phyloP scores from a whole-genome alignment of 805 yeast species.

The Saccharomycopsis babjevae region DNA sequence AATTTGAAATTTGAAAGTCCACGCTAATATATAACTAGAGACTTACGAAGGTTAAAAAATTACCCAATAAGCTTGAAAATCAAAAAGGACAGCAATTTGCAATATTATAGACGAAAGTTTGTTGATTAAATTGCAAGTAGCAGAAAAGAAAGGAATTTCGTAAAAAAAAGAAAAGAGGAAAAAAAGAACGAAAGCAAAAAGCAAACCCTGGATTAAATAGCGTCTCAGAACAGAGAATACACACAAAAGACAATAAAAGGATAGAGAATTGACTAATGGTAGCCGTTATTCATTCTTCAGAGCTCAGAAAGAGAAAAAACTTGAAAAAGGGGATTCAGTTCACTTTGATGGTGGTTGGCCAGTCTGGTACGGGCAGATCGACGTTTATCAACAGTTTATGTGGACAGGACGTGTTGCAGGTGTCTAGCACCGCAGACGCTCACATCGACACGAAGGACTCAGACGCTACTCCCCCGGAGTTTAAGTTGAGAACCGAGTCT shows the following conservation, averaged over 20 bases:
- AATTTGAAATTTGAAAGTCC: neutral
- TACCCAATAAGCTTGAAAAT: too few relatives aligned
- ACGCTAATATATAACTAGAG: neutral
- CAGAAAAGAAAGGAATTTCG: too few relatives aligned
- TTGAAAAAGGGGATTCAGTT: slow-evolving; percentile 78
- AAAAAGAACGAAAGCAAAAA: neutral
- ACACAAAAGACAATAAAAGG: neutral
- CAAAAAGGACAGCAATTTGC: too few relatives aligned
- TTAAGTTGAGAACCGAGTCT: slow-evolving; percentile 52
- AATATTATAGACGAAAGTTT: too few relatives aligned
- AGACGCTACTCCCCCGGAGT: slow-evolving; percentile 33
- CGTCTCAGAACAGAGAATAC: neutral
- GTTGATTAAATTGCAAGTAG: too few relatives aligned
- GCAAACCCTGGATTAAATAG: neutral
- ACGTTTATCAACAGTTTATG: slow-evolving; percentile 86
- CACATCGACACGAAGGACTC: slow-evolving; percentile 43
- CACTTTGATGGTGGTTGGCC: slow-evolving; percentile 80
- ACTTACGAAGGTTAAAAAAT: too few relatives aligned
- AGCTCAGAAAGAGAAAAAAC: slow-evolving; percentile 64
- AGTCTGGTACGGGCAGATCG: slow-evolving; percentile 83
- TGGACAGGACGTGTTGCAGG: slow-evolving; percentile 76
- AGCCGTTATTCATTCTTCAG: slow-evolving; percentile 39
- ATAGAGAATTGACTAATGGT: slow-evolving; percentile 27
- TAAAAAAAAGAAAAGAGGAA: too few relatives aligned
- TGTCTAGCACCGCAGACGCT: slow-evolving; percentile 46